phyloP scores from a whole-genome alignment of 2,329 filamentous ascomycete species.

The Aaosphaeria arxii region DNA sequence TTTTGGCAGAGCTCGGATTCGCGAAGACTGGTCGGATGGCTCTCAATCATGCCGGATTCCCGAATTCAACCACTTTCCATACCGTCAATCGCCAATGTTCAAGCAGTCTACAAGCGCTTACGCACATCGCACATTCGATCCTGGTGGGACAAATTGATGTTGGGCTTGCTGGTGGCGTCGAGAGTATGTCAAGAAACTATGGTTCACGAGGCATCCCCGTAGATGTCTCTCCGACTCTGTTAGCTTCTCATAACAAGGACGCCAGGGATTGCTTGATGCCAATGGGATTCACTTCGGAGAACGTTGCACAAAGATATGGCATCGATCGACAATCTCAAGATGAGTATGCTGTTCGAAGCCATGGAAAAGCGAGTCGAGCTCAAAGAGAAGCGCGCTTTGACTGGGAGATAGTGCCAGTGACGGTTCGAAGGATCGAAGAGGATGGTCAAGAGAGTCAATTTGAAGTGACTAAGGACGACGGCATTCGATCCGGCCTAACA shows the following conservation, averaged over 20 bases:
- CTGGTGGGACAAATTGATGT: constrained; percentile 75
- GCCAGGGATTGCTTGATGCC: constrained; percentile 82
- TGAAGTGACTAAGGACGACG: constrained; percentile 81
- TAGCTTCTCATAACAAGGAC: constrained; percentile 71
- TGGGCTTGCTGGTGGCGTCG: constrained; percentile 82
- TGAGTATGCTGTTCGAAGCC: constrained; percentile 81
- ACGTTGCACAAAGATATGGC: constrained; percentile 84
- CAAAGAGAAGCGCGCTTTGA: constrained; percentile 88
- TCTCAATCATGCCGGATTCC: constrained; percentile 84
- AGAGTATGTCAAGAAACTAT: constrained; percentile 89
- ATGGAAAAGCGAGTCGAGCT: constrained; percentile 77
- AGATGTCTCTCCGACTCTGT: constrained; percentile 70
- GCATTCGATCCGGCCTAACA: constrained; percentile 85
- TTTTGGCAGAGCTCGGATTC: constrained; percentile 75
- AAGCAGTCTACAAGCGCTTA: constrained; percentile 89
- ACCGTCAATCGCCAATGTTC: constrained; percentile 95
- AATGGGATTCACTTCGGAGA: constrained; percentile 99
- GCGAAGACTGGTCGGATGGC: constrained; percentile 89
- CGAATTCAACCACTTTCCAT: constrained; percentile 77
- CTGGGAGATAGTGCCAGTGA: constrained; percentile 90
- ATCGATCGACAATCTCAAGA: constrained; percentile 79
- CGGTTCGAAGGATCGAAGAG: constrained; percentile 73
- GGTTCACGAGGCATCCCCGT: constrained; percentile 68
- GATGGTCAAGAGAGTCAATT: constrained; percentile 72
- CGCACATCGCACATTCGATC: constrained; percentile 90